These are phyloP conservation scores for Wickerhamomyces ciferrii DNA, from an alignment of 805 yeast species.

Conservation along the genomic window DNA sequence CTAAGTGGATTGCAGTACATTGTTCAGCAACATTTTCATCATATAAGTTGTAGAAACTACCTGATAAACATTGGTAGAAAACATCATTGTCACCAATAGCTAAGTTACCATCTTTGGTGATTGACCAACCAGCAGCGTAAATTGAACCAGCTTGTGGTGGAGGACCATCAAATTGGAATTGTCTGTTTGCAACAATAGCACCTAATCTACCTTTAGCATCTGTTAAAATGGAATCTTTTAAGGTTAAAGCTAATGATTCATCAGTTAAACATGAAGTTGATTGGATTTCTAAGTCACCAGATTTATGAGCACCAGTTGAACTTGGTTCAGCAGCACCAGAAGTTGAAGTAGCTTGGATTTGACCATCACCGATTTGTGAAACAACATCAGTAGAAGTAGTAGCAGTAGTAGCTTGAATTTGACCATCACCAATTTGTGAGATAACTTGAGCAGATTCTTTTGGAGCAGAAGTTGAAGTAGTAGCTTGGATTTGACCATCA, in stretches of 20 bases:
- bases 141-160: conserved; percentile 79
- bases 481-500: conserved; percentile 29
- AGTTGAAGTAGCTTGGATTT: conserved; percentile 18
- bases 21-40: conserved; percentile 57
- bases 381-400: conserved; percentile 14
- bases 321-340: conserved; percentile 14
- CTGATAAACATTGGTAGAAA: conserved; percentile 73
- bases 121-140: conserved; percentile 65
- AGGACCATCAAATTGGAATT: conserved; percentile 83
- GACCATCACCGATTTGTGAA: conserved; percentile 16
- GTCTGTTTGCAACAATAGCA: conserved; percentile 77
- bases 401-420: conserved; percentile 12
- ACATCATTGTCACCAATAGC: conserved; percentile 57
- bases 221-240: conserved; percentile 44
- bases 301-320: conserved; percentile 15
- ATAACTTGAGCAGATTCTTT: conserved; percentile 15
- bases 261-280: conserved; percentile 39
- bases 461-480: conserved; percentile 15
- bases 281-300: conserved; percentile 13
- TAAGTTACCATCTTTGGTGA: conserved; percentile 48
- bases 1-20: conserved; percentile 58
- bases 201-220: conserved; percentile 68
- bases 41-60: conserved; percentile 75
- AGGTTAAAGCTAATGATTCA: conserved; percentile 49
- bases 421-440: conserved; percentile 16